A percentile compares a stretch with the other conserved stretches of the same genome.
Conservation (phyloP, 2,329 filamentous ascomycete species). For the Alternaria sp. region DNA sequence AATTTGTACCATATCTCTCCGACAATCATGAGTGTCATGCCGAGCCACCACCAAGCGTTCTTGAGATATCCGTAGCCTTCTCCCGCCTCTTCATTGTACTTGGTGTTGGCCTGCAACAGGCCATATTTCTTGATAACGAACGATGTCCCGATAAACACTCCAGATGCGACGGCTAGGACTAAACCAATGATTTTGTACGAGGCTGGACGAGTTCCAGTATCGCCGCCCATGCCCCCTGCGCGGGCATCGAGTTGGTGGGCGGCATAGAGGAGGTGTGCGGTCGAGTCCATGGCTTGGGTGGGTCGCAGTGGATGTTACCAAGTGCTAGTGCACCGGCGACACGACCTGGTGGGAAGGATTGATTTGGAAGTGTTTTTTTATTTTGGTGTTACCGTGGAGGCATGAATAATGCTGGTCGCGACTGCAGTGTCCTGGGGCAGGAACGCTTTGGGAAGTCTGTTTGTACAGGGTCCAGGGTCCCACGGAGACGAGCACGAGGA, state of each 20-base stretch:
- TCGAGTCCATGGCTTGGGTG: constrained; percentile 54
- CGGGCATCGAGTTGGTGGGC: constrained; percentile 58
- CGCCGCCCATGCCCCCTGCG: constrained; percentile 48
- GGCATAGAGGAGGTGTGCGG: constrained; percentile 51
- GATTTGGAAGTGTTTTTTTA: constrained; percentile 5
- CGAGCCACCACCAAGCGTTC: constrained; percentile 92
- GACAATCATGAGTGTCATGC: constrained; percentile 96
- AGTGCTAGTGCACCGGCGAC: constrained; percentile 28
- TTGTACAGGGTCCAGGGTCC: constrained; percentile 26
- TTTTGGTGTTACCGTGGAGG: constrained; percentile 14
- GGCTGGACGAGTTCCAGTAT: constrained; percentile 57
- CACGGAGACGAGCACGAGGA: constrained; percentile 23
- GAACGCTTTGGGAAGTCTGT: constrained; percentile 33
- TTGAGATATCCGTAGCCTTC: constrained; percentile 98
- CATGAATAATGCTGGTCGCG: constrained; percentile 22
- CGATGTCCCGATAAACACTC: constrained; percentile 90
- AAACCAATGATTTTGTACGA: constrained; percentile 89
- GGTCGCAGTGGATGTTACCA: constrained; percentile 22
- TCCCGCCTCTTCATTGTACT: constrained; percentile 94
- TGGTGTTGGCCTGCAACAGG: constrained; percentile 88
- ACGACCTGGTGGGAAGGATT: constrained; percentile 15
- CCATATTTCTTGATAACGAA: constrained; percentile 97
- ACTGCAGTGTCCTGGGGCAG: constrained; percentile 4
- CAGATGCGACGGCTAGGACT: constrained; percentile 82
- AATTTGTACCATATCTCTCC: constrained; percentile 73